Percentiles rank a stretch among this genome's conserved stretches.
Conservation (phyloP, 129 eudicot species). For the Flaveria linearis region DNA sequence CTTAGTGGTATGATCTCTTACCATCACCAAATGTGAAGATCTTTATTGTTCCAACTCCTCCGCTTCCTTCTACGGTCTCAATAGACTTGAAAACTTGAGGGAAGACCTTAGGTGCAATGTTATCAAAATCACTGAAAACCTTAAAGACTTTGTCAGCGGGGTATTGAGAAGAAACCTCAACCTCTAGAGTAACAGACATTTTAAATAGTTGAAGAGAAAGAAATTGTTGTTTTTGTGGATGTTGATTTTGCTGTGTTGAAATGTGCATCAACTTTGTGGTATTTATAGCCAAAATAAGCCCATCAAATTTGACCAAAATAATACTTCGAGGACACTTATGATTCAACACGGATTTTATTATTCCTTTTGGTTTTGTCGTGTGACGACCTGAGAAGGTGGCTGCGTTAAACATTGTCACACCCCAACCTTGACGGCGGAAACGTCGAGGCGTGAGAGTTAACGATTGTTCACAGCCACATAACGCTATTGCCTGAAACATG, state of each 20-base stretch:
- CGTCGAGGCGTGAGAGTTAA: too few relatives aligned
- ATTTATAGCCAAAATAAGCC: background rate
- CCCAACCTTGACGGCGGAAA: too few relatives aligned
- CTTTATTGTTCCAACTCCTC: background rate
- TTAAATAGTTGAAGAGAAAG: too few relatives aligned
- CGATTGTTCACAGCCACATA: too few relatives aligned
- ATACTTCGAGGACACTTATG: too few relatives aligned
- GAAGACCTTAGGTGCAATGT: background rate
- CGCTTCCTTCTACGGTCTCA: background rate
- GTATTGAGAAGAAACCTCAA: background rate
- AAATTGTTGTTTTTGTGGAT: background rate
- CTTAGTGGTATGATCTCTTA: background rate
- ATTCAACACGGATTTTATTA: too few relatives aligned
- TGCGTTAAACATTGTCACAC: too few relatives aligned
- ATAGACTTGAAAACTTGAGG: slow-evolving; percentile 12
- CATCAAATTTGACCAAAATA: background rate
- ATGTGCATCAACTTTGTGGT: background rate
- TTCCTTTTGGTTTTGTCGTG: too few relatives aligned
- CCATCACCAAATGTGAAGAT: slow-evolving; percentile 6
- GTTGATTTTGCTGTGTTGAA: background rate
- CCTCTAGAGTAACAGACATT: background rate
- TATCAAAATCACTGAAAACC: slow-evolving; percentile 3
- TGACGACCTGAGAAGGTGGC: too few relatives aligned
- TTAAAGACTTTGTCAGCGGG: background rate
- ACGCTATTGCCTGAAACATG: too few relatives aligned